Evolutionary conservation across 1,139 yeast species (phyloP), one percentile per base, ranked within the genome.

Genomic region (Arxiozyma telluris): DNA sequence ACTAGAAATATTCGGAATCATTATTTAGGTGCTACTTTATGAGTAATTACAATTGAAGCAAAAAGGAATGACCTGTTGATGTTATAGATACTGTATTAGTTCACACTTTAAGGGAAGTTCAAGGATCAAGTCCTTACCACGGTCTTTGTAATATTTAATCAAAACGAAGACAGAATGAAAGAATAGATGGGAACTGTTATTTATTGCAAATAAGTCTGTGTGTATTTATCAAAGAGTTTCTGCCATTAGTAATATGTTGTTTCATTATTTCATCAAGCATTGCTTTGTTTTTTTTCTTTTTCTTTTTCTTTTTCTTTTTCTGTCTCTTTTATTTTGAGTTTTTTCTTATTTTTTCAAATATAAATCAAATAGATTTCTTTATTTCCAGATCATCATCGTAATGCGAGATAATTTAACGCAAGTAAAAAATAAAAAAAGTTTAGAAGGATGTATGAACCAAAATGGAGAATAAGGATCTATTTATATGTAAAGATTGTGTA

Each of bases 1-100:
- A 42, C 42, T 46, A 5, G 49, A 46, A 9, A 46, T 41, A 21
- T 46, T 34, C 22, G 49, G 49, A 15, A 46, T 34, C 49, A 46
- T 46, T 20, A 9, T 45, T 11, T 12, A 15, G 9, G n/a, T 34
- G 39, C n/a, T 34, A 34, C 39, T 15, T 34, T 15, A 12, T 34
- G n/a, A 34, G 12, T 15, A 34, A 12, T 34, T 34, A 34, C 12
- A 34, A 15, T 12, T 11, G n/a, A 34, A 15, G 6, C 6, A 34
- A 34, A 34, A 15, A 34, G 7, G 11, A 5, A 27, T 12, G 12
- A 15, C n/a, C n/a, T 34, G 39, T 34, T 34, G n/a, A 34, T 12
- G 5, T 6, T 34, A 15, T 15, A 15, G 39, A 15, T 34, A 15
- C 8, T 12, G 39, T 34, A 34, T 34, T 34, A 34, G 17, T 34